Evolutionary conservation across 2,329 filamentous ascomycete species (phyloP).

Genomic region (Penicillium sp.): DNA sequence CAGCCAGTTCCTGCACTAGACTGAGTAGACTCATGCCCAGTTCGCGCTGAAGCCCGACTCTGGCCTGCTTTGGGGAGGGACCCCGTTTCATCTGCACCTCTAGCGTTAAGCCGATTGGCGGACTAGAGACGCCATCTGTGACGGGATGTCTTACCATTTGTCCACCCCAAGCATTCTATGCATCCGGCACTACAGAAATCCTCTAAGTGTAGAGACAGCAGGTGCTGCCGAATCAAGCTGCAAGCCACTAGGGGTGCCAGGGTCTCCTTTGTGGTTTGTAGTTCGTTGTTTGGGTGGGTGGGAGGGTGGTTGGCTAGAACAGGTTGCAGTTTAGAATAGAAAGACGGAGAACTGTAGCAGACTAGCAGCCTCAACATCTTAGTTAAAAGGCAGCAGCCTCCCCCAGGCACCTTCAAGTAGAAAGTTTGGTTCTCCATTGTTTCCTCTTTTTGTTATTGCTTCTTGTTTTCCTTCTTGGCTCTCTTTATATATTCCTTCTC

Average conservation of each 20-base stretch:
- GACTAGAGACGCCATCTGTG: slow-evolving; percentile 6
- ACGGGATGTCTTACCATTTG: slow-evolving; percentile 22
- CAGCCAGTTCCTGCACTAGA: slow-evolving; percentile 28
- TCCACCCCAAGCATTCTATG: background rate
- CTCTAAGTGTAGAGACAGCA: background rate
- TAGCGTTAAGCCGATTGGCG: slow-evolving; percentile 20
- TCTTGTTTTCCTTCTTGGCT: slow-evolving; percentile 22
- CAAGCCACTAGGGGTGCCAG: background rate
- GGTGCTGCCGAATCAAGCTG: background rate
- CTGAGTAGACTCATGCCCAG: slow-evolving; percentile 11
- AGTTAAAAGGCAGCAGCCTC: background rate
- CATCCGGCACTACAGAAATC: background rate
- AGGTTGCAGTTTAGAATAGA: background rate
- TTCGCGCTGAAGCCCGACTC: slow-evolving; percentile 10
- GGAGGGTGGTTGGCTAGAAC: background rate
- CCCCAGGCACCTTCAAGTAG: background rate
- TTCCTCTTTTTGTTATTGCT: slow-evolving; percentile 4
- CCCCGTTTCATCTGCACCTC: slow-evolving; percentile 18
- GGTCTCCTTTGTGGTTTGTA: background rate
- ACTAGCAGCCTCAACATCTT: background rate
- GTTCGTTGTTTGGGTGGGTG: background rate
- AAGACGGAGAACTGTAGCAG: background rate
- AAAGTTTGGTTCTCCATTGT: background rate
- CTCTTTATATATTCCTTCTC: slow-evolving; percentile 30
- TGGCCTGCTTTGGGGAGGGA: slow-evolving; percentile 5